Evolutionary conservation across 768 basidiomycete species (phyloP).

Genomic region (Thelephora ganbajun): DNA sequence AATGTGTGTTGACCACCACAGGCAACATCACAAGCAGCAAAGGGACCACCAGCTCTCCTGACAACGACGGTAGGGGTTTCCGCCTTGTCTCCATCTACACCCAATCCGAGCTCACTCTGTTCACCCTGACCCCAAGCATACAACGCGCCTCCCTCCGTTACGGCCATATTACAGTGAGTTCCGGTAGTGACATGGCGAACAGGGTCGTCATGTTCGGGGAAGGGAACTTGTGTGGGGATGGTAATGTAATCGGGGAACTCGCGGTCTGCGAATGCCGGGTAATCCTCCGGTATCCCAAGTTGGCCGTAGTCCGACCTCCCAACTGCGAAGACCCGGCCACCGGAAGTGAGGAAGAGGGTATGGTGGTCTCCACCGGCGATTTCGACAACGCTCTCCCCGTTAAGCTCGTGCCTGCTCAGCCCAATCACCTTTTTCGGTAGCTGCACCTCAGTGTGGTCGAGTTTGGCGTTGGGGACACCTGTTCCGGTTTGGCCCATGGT

Average conservation of each 20-base stretch:
- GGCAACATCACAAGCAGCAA: constrained; percentile 49
- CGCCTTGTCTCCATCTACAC: constrained; percentile 41
- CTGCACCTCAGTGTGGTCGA: constrained; percentile 37
- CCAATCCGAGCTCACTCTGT: constrained; percentile 55
- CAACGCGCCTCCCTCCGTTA: constrained; percentile 52
- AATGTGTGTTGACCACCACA: constrained; percentile 75
- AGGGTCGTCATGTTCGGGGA: constrained; percentile 51
- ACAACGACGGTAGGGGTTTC: constrained; percentile 55
- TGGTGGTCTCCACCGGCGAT: constrained; percentile 83
- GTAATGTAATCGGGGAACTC: constrained; percentile 43
- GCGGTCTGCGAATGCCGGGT: constrained; percentile 47
- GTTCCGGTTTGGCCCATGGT: constrained; percentile 76
- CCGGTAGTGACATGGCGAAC: constrained; percentile 56
- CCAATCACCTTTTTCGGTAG: constrained; percentile 50
- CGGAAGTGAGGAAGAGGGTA: constrained; percentile 73
- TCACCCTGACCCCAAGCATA: constrained; percentile 72
- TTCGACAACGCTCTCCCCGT: constrained; percentile 41
- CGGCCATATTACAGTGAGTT: constrained; percentile 57
- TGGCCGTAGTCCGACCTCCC: constrained; percentile 79
- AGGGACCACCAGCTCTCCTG: constrained; percentile 55
- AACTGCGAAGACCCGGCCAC: constrained; percentile 75
- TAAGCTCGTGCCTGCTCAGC: constrained; percentile 47
- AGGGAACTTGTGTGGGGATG: constrained; percentile 50
- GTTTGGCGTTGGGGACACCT: constrained; percentile 26
- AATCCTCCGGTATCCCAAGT: constrained; percentile 62